A percentile compares a stretch with the other conserved stretches of the same genome.
Conservation (phyloP, 306 rosid species). For the Prunus mume region DNA sequence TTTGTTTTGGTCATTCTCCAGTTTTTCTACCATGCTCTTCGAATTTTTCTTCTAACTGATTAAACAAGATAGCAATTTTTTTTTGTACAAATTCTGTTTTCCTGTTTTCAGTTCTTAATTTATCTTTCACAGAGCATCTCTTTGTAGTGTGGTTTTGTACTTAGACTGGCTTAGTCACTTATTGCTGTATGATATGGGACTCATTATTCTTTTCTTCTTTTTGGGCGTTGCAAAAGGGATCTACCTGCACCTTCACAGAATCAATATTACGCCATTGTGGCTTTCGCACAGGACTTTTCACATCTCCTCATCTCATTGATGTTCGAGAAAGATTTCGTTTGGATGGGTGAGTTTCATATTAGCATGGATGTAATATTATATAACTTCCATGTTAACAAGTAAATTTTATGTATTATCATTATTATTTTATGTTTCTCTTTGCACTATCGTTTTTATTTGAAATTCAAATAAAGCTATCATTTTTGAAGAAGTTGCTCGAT, state of each 20-base stretch:
- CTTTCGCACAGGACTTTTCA: constrained; percentile 86
- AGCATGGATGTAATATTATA: background rate
- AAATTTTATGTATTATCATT: background rate
- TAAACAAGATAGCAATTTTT: background rate
- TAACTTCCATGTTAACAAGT: background rate
- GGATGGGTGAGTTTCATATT: constrained; percentile 68
- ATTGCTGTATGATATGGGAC: constrained; percentile 15
- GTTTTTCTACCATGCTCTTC: background rate
- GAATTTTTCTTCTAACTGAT: background rate
- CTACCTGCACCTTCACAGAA: constrained; percentile 92
- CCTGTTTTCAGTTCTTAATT: background rate
- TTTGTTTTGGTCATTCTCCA: no score
- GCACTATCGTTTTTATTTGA: background rate
- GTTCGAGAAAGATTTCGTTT: constrained; percentile 86
- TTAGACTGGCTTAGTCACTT: background rate
- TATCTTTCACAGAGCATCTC: background rate
- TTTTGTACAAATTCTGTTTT: background rate
- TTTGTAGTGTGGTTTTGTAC: background rate
- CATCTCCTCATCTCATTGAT: constrained; percentile 98
- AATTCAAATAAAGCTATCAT: background rate
- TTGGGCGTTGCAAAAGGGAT: constrained; percentile 58
- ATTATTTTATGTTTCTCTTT: background rate
- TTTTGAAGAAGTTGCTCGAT: background rate
- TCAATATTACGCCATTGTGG: constrained; percentile 84
- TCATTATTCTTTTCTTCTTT: constrained; percentile 18